Base-by-base conservation (phyloP, 805 yeast genomes). In the Starmerella scarabaei region DNA sequence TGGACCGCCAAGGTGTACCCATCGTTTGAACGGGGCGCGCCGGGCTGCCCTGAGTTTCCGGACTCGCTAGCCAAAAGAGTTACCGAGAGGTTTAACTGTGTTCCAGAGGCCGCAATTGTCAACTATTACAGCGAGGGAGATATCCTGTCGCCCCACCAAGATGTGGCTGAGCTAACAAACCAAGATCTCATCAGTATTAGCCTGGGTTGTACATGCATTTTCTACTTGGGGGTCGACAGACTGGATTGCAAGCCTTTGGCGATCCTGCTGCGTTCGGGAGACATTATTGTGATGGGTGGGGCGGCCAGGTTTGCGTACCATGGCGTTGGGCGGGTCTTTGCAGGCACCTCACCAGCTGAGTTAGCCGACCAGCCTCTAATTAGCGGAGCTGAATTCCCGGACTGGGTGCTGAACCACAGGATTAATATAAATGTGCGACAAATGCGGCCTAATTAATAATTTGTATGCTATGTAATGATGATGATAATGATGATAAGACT, bases 1-100 rank as follows among this genome's bases (percentile, higher is more conserved):
- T 65, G 69, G 69, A 64, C 69, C 1, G 48, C 53, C 16, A 65
- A 66, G 36, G 56, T 43, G 31, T 65, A 65, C 42, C 69, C 69
- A 2, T 48, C 65, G 1, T 62, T 60, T 41, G 49, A 43, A 17
- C 55, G 50, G 5, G 58, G 58, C 9, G 28, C 54, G 5, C 45
- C 41, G 1, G 59, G 54, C 12, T 56, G 55, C 42, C 65, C 65
- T 0, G 33, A 21, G 23, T 60, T 59, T 45, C 65, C 65, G 1
- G 26, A 31, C 1, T 42, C 43, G 3, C 51, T 58, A 11, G 51
- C 51, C n/a, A 32, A 20, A 5, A 49, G 52, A 18, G 40, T 57
- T 21, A 34, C 41, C 21, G 21, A 45, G 16, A 27, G 48, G 36
- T 49, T 62, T 42, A 48, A 54, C 30, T 48, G 60, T 28, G 34